phyloP scores from a whole-genome alignment of 83 land plant species.

The Thuja plicata region DNA sequence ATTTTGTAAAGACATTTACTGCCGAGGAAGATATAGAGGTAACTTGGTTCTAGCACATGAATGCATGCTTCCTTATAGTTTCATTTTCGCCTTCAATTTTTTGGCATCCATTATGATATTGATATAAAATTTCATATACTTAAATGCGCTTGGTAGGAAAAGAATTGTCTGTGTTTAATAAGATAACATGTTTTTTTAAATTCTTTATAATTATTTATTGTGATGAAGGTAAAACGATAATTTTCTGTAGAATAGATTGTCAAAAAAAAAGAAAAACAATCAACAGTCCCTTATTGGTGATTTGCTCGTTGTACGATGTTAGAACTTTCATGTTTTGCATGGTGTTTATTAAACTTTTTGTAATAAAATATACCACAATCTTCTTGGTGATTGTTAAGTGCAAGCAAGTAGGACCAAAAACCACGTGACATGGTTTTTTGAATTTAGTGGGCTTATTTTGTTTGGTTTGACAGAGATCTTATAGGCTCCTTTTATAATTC shows the following conservation, averaged over 20 bases:
- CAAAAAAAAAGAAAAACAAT: neutral
- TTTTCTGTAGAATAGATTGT: neutral
- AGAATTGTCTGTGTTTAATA: neutral
- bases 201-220: neutral
- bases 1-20: constrained; percentile 62
- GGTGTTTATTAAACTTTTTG: neutral
- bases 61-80: neutral
- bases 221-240: neutral
- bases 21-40: constrained; percentile 49
- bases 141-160: neutral
- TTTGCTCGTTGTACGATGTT: neutral
- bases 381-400: neutral
- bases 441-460: neutral
- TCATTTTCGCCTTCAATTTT: neutral
- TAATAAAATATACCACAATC: neutral
- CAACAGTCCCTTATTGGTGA: neutral
- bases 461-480: neutral
- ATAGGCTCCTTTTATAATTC: neutral
- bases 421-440: neutral
- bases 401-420: neutral
- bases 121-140: neutral
- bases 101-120: neutral
- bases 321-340: neutral
- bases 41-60: neutral
- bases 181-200: neutral